Evolutionary conservation across 1,139 yeast species (phyloP).

Genomic region (Taphrina populina): DNA sequence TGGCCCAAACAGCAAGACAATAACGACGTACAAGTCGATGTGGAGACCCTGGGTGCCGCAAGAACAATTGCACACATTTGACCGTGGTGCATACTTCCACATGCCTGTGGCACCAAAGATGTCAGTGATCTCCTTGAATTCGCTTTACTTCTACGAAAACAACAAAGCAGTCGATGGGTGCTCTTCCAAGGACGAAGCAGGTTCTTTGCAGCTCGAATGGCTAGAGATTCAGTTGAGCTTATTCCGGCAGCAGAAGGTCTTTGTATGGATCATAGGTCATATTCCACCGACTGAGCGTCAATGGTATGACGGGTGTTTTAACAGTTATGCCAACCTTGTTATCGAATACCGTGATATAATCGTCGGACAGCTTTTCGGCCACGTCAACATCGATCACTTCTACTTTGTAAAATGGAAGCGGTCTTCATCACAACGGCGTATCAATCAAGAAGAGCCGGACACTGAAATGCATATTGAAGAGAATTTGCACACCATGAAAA

Average conservation of each 20-base stretch:
- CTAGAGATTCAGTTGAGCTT: slow-evolving; percentile 71
- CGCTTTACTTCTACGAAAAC: slow-evolving; percentile 68
- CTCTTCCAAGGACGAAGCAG: slow-evolving; percentile 69
- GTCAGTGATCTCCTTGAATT: slow-evolving; percentile 75
- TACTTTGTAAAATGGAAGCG: slow-evolving; percentile 53
- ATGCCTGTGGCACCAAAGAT: slow-evolving; percentile 75
- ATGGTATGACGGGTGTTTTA: slow-evolving; percentile 66
- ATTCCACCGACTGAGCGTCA: slow-evolving; percentile 83
- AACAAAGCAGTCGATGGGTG: slow-evolving; percentile 84
- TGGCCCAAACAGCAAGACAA: slow-evolving; percentile 79
- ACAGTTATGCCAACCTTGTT: slow-evolving; percentile 73
- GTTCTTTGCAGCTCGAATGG: slow-evolving; percentile 75
- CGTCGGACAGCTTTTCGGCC: slow-evolving; percentile 80
- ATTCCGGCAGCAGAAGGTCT: slow-evolving; percentile 69
- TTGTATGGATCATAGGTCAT: slow-evolving; percentile 84
- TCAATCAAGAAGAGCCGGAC: slow-evolving; percentile 1
- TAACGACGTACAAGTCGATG: slow-evolving; percentile 64
- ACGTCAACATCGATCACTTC: slow-evolving; percentile 85
- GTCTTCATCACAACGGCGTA: not conserved
- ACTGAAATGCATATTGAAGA: slow-evolving; percentile 39
- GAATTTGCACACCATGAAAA: too few relatives aligned
- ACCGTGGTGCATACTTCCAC: slow-evolving; percentile 70
- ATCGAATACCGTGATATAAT: slow-evolving; percentile 80
- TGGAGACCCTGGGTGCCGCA: slow-evolving; percentile 78
- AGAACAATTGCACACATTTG: slow-evolving; percentile 71